A percentile compares a stretch with the other conserved stretches of the same genome.
Evolutionary conservation across 2,329 filamentous ascomycete species (phyloP).

Genomic region (Didymella exigua): DNA sequence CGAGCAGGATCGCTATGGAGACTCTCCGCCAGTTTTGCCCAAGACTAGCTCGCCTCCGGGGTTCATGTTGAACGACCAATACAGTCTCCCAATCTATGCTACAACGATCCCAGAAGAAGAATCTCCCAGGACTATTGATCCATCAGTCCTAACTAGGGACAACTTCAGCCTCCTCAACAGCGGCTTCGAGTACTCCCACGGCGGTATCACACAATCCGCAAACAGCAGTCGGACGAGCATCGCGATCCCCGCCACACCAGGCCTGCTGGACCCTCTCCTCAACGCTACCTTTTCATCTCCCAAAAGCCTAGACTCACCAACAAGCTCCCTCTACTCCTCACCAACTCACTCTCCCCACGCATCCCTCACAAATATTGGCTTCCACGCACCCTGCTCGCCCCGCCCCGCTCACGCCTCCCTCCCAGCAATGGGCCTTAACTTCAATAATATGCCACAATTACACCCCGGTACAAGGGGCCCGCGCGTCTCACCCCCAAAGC

Average conservation of each 20-base stretch:
- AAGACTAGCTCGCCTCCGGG: slow-evolving; percentile 39
- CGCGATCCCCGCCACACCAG: slow-evolving; percentile 19
- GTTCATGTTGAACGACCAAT: slow-evolving; percentile 21
- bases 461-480: slow-evolving; percentile 33
- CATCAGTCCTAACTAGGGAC: slow-evolving; percentile 33
- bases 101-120: slow-evolving; percentile 37
- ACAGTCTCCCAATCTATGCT: slow-evolving; percentile 36
- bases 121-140: slow-evolving; percentile 32
- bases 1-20: slow-evolving; percentile 22
- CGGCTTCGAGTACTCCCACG: slow-evolving; percentile 15
- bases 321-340: slow-evolving; percentile 22
- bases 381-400: slow-evolving; percentile 30
- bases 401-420: slow-evolving; percentile 28
- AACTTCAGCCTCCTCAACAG: slow-evolving; percentile 28
- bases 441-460: slow-evolving; percentile 31
- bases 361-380: background rate
- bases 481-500: slow-evolving; percentile 43
- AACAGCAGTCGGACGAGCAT: slow-evolving; percentile 21
- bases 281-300: slow-evolving; percentile 27
- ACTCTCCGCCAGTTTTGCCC: slow-evolving; percentile 49
- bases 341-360: slow-evolving; percentile 14
- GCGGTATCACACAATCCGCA: slow-evolving; percentile 12
- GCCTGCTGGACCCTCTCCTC: slow-evolving; percentile 30
- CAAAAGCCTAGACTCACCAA: slow-evolving; percentile 11
- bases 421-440: slow-evolving; percentile 28